phyloP scores from a whole-genome alignment of 176 grass and related monocot genomes.

The Zizania latifolia region DNA sequence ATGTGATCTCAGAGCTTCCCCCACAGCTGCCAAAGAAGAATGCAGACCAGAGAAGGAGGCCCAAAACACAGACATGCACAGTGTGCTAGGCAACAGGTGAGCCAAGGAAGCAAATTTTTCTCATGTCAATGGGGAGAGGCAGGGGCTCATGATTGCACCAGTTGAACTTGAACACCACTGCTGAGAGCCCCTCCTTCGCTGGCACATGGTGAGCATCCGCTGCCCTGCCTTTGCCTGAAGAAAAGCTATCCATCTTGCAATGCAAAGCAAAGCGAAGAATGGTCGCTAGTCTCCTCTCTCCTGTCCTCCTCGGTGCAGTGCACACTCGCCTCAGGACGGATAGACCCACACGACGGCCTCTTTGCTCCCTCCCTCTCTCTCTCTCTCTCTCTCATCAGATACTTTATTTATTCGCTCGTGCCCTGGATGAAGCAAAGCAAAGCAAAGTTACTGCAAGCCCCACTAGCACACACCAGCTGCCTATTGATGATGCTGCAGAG shows the following conservation, averaged over 20 bases:
- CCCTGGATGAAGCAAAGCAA: background rate
- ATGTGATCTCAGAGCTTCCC: background rate
- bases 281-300: background rate
- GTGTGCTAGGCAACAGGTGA: background rate
- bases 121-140: background rate
- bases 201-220: constrained; percentile 39
- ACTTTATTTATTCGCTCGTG: background rate
- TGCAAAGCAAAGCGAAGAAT: constrained; percentile 13
- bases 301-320: constrained; percentile 16
- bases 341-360: background rate
- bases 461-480: background rate
- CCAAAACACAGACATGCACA: background rate
- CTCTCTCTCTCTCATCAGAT: background rate
- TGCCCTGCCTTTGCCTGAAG: background rate
- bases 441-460: constrained; percentile 8
- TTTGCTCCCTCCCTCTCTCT: too few relatives aligned
- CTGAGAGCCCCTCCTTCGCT: too few relatives aligned
- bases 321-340: constrained; percentile 2
- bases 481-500: constrained; percentile 3
- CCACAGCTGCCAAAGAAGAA: background rate
- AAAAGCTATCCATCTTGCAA: background rate
- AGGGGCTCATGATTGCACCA: constrained; percentile 28
- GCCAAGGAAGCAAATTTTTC: constrained; percentile 3
- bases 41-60: background rate
- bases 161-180: constrained; percentile 11